Conservation (phyloP, 495 filamentous ascomycete species). For the Diplogelasinospora grovesii region DNA sequence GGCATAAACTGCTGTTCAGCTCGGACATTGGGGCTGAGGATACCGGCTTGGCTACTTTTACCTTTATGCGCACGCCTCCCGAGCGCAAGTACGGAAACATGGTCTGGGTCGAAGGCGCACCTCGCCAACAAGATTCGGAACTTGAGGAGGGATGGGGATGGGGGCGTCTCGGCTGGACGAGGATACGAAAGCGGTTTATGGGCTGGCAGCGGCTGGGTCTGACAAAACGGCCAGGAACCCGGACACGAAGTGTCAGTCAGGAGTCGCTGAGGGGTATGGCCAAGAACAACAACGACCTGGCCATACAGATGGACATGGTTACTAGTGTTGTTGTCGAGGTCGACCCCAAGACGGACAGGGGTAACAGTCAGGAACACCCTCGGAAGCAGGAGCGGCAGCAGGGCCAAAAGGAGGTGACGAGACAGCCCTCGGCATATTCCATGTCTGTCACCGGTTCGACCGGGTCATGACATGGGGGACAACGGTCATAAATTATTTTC, state of each 20-base stretch:
- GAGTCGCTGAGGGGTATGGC: constrained; percentile 19
- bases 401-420: too few species aligned
- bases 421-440: too few species aligned
- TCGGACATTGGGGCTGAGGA: constrained; percentile 32
- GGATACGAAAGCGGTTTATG: not conserved
- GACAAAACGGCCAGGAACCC: not conserved
- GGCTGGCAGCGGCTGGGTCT: constrained; percentile 10
- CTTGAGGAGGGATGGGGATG: not conserved
- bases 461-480: too few species aligned
- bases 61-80: constrained; percentile 41
- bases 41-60: constrained; percentile 40
- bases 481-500: too few species aligned
- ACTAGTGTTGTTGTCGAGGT: constrained; percentile 36
- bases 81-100: constrained; percentile 35
- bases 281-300: constrained; percentile 9
- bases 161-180: not conserved
- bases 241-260: constrained; percentile 18
- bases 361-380: too few species aligned
- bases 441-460: too few species aligned
- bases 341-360: not conserved
- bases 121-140: not conserved
- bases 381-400: not conserved
- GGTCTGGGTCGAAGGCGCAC: constrained; percentile 35
- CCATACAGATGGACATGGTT: constrained; percentile 39
- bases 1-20: constrained; percentile 45